Evolutionary conservation across 2,329 filamentous ascomycete species (phyloP).

Genomic region (Graphilbum ipis-grandicollis): DNA sequence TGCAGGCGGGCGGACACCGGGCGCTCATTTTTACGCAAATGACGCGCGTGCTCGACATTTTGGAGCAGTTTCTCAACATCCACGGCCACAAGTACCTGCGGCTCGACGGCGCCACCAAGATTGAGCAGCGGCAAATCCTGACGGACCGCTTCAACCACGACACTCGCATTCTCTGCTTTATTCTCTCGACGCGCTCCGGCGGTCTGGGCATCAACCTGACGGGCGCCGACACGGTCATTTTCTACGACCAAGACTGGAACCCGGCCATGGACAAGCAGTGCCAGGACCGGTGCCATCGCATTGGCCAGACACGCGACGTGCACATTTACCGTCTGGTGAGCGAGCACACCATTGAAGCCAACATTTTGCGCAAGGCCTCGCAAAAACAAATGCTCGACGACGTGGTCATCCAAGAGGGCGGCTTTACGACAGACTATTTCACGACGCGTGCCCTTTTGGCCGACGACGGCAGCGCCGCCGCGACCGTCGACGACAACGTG

Average conservation of each 20-base stretch:
- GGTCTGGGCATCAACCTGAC: constrained; percentile 93
- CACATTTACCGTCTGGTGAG: constrained; percentile 93
- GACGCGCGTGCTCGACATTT: constrained; percentile 94
- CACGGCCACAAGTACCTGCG: constrained; percentile 94
- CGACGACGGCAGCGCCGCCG: constrained; percentile 27
- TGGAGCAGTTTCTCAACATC: constrained; percentile 95
- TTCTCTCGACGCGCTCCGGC: constrained; percentile 83
- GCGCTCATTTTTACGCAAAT: constrained; percentile 98
- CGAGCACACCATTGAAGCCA: constrained; percentile 91
- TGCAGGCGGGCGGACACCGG: constrained; percentile 81
- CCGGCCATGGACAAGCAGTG: constrained; percentile 99
- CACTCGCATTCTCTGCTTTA: constrained; percentile 81
- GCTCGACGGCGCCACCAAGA: constrained; percentile 70
- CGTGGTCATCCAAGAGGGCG: constrained; percentile 93
- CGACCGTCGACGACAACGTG: constrained; percentile 43
- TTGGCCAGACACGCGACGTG: constrained; percentile 92
- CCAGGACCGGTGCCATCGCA: constrained; percentile 91
- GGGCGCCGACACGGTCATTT: constrained; percentile 93
- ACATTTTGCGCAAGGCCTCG: constrained; percentile 88
- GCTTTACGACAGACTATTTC: constrained; percentile 96
- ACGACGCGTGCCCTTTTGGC: too few species aligned
- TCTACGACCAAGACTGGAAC: constrained; percentile 99
- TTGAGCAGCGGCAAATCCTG: constrained; percentile 73
- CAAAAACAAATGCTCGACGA: constrained; percentile 98
- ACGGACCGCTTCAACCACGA: constrained; percentile 96